Evolutionary conservation across 2,329 filamentous ascomycete genomes (phyloP).

Genomic region (Fusarium tanahbumbuense): DNA sequence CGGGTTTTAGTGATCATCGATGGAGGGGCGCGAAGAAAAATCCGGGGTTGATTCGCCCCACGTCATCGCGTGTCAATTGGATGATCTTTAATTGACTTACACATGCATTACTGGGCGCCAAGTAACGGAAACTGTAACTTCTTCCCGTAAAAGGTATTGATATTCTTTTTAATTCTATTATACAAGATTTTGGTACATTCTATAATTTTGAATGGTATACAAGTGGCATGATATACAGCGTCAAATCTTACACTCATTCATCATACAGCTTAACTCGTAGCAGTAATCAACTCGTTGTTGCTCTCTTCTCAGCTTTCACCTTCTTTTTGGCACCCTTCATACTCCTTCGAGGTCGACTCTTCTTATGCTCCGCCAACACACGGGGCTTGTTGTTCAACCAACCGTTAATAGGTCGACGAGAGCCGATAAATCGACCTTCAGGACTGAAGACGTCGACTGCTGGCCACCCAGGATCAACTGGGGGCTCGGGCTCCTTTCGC

Average conservation of each 20-base stretch:
- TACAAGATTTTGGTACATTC: conserved; percentile 27
- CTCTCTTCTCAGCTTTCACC: conserved; percentile 48
- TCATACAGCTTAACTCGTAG: conserved; percentile 23
- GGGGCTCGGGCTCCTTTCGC: conserved; percentile 23
- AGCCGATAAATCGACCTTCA: conserved; percentile 80
- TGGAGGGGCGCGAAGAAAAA: conserved; percentile 36
- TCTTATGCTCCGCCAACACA: conserved; percentile 60
- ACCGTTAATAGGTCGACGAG: conserved; percentile 75
- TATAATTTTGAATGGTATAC: conserved; percentile 22
- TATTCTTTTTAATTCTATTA: conserved; percentile 4
- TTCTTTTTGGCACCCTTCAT: conserved; percentile 72
- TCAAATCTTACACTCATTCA: conserved; percentile 27
- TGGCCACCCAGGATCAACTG: conserved; percentile 65
- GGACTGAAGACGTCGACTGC: conserved; percentile 87
- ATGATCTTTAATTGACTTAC: conserved; percentile 10
- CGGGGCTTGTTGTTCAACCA: conserved; percentile 72
- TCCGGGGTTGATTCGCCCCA: conserved; percentile 34
- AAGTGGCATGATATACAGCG: conserved; percentile 27
- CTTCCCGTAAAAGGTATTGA: not conserved
- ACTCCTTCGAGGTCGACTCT: conserved; percentile 71
- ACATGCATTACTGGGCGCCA: not conserved
- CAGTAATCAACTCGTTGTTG: conserved; percentile 21
- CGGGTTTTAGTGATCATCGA: conserved; percentile 21
- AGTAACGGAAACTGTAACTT: not conserved
- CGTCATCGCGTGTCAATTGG: conserved; percentile 28